Evolutionary conservation across 768 basidiomycete genomes (phyloP).

Genomic region (Suillus weaverae): DNA sequence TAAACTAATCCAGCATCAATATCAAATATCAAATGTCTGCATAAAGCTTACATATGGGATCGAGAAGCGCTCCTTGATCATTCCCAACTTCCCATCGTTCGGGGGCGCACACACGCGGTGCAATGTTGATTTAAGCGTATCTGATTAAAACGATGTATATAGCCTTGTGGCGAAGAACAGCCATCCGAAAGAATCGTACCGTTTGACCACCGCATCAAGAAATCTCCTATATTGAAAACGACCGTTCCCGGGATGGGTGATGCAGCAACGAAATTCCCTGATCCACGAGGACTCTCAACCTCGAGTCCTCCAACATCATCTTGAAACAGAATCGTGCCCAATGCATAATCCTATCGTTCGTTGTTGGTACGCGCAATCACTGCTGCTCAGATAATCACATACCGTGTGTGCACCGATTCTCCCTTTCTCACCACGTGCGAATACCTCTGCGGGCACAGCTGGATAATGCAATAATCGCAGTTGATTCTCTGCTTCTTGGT

Average conservation of each 20-base stretch:
- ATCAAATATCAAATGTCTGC: neutral
- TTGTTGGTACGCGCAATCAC: neutral
- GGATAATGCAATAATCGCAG: conserved; percentile 61
- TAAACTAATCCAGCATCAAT: conserved; percentile 27
- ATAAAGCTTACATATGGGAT: conserved; percentile 54
- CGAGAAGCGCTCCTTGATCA: conserved; percentile 55
- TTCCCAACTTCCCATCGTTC: conserved; percentile 20
- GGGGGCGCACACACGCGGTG: conserved; percentile 52
- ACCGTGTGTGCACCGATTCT: conserved; percentile 38
- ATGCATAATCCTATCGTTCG: conserved; percentile 48
- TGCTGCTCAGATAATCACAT: neutral
- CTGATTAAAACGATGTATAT: conserved; percentile 9
- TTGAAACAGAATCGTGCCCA: conserved; percentile 59
- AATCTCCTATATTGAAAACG: conserved; percentile 53
- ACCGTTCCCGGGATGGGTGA: conserved; percentile 46
- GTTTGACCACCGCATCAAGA: conserved; percentile 48
- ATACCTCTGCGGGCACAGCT: conserved; percentile 25
- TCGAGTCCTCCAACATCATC: conserved; percentile 63
- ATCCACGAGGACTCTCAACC: conserved; percentile 52
- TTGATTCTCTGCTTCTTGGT: conserved; percentile 50
- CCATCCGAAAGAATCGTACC: conserved; percentile 12
- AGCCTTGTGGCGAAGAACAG: neutral
- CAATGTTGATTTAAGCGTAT: conserved; percentile 38
- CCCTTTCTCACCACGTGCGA: conserved; percentile 30
- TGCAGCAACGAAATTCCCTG: conserved; percentile 44